Percentiles rank a stretch among this genome's conserved stretches.
Evolutionary conservation across 2,329 filamentous ascomycete genomes (phyloP).

Genomic region (Colletotrichum cereale): DNA sequence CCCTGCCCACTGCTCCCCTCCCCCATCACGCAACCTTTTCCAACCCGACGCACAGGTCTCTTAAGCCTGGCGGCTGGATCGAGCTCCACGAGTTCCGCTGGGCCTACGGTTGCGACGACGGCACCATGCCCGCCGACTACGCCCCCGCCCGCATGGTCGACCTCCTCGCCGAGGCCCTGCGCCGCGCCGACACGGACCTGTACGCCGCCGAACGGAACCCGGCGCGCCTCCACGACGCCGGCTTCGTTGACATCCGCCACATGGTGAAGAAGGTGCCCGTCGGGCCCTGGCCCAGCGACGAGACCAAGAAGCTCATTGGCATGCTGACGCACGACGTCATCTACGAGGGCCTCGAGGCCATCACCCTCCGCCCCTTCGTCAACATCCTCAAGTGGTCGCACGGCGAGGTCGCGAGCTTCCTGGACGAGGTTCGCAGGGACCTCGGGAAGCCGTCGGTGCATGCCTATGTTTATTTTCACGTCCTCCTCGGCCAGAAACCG

Average conservation of each 20-base stretch:
- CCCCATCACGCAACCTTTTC: constrained; percentile 58
- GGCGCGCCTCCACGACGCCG: constrained; percentile 58
- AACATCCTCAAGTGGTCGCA: constrained; percentile 55
- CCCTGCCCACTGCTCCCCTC: constrained; percentile 48
- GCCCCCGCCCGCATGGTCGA: constrained; percentile 41
- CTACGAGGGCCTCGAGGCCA: constrained; percentile 56
- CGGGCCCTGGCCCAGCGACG: constrained; percentile 65
- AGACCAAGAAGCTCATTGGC: constrained; percentile 56
- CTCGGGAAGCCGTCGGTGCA: constrained; percentile 17
- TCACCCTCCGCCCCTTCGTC: constrained; percentile 56
- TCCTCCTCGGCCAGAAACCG: neutral
- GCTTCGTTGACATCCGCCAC: constrained; percentile 67
- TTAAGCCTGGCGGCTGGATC: constrained; percentile 66
- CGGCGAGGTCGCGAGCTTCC: constrained; percentile 60
- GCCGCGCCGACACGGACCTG: constrained; percentile 55
- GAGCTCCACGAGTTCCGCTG: constrained; percentile 64
- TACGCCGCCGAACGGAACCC: constrained; percentile 52
- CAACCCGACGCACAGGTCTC: constrained; percentile 59
- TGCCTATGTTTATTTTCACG: constrained; percentile 29
- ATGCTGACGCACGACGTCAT: constrained; percentile 59
- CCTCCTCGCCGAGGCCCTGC: constrained; percentile 42
- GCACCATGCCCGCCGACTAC: constrained; percentile 55
- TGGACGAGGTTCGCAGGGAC: constrained; percentile 20
- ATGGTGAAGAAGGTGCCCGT: constrained; percentile 65
- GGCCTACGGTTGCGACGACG: constrained; percentile 58